phyloP scores from a whole-genome alignment of 768 basidiomycete species.

The Leccinum incarnatum region DNA sequence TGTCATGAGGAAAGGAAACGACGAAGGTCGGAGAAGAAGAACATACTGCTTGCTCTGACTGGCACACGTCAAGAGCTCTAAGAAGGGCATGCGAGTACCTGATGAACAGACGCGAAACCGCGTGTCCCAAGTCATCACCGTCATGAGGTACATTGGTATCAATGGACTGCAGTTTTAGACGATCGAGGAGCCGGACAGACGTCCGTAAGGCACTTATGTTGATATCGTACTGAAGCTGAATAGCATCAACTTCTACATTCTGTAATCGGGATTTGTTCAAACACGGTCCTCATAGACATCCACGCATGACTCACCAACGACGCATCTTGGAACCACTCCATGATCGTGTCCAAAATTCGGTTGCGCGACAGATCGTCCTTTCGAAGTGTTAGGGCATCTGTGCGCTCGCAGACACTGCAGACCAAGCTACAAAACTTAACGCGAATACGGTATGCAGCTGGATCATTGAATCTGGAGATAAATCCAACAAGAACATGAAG shows the following conservation, averaged over 20 bases:
- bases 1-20: slow-evolving; percentile 9
- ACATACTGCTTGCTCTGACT: slow-evolving; percentile 45
- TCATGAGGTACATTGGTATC: slow-evolving; percentile 49
- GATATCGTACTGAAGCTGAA: slow-evolving; percentile 55
- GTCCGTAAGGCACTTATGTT: slow-evolving; percentile 75
- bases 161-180: slow-evolving; percentile 60
- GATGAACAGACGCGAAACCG: slow-evolving; percentile 75
- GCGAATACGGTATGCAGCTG: slow-evolving; percentile 60
- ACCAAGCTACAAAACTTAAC: slow-evolving; percentile 73
- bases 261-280: slow-evolving; percentile 17
- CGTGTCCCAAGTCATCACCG: slow-evolving; percentile 64
- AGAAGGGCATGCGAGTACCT: slow-evolving; percentile 70
- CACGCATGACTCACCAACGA: slow-evolving; percentile 40
- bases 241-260: slow-evolving; percentile 37
- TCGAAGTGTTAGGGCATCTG: slow-evolving; percentile 58
- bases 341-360: slow-evolving; percentile 69
- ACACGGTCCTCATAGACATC: neutral
- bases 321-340: slow-evolving; percentile 72
- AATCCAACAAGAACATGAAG: slow-evolving; percentile 61
- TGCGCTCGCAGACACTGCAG: slow-evolving; percentile 62
- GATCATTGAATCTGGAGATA: slow-evolving; percentile 58
- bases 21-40: neutral
- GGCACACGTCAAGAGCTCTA: slow-evolving; percentile 54
- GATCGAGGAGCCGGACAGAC: slow-evolving; percentile 71
- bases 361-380: slow-evolving; percentile 69